These are phyloP conservation scores for Apophysomyces trapeziformis DNA, from an alignment of 371 early-diverging fungal species.

Conservation along the genomic window DNA sequence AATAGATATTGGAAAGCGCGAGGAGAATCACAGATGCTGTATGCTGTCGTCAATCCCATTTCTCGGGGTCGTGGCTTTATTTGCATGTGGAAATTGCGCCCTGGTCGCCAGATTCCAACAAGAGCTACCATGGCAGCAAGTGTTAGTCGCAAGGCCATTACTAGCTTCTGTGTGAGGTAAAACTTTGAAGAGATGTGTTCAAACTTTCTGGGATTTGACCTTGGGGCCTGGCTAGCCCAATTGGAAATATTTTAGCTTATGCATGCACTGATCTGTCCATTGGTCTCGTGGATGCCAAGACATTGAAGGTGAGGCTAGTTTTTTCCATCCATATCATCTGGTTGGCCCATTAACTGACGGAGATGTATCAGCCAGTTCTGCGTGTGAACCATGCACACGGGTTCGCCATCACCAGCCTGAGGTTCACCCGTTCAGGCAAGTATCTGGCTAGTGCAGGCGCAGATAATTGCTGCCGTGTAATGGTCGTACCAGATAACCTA, in stretches of 20 bases:
- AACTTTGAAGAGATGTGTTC: neutral
- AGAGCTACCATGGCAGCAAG: conserved; percentile 31
- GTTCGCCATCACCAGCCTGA: conserved; percentile 58
- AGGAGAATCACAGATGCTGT: conserved; percentile 25
- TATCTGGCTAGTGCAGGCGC: conserved; percentile 62
- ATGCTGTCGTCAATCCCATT: conserved; percentile 44
- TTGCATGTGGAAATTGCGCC: conserved; percentile 37
- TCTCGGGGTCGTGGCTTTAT: conserved; percentile 33
- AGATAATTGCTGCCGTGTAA: conserved; percentile 55
- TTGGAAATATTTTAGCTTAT: conserved; percentile 64
- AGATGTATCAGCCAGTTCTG: conserved; percentile 30
- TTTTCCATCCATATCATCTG: conserved; percentile 1
- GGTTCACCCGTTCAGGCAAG: conserved; percentile 50
- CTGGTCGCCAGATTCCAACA: conserved; percentile 25
- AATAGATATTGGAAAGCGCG: neutral
- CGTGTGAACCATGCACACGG: conserved; percentile 51
- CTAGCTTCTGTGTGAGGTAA: conserved; percentile 40
- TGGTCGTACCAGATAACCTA: conserved; percentile 46
- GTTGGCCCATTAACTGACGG: conserved; percentile 7
- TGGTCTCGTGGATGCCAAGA: conserved; percentile 58
- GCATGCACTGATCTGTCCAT: conserved; percentile 61
- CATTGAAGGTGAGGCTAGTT: conserved; percentile 48
- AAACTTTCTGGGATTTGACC: too few species aligned
- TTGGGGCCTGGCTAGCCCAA: conserved; percentile 30
- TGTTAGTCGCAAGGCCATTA: conserved; percentile 42